Evolutionary conservation across 495 filamentous ascomycete genomes (phyloP), one percentile per base, ranked within the genome.

Genomic region (Talaromyces wortmannii): DNA sequence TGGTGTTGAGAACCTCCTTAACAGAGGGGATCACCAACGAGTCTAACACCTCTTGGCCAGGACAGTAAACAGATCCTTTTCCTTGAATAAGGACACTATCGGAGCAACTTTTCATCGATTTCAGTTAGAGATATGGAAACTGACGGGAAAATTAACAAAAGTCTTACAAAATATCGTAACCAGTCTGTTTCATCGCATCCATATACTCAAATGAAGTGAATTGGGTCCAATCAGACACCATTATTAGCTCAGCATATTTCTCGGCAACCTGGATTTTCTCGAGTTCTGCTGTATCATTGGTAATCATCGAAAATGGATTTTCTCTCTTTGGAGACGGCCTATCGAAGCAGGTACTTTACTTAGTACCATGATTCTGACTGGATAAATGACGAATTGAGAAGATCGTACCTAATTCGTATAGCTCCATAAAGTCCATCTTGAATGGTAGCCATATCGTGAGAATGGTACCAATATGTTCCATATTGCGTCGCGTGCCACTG

Each of bases 191-290:
- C 52, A 53, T 45, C 11, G 60, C 66, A 11, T 57, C 42, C 69
- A 67, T 75, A 15, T 75, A 60, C 50, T 82, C 67, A 17, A 72
- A 60, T 0, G 80, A 80, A 0, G 76, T 80, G 36, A 75, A 64
- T 45, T 78, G 69, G 18, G 70, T 74, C 76, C 77, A 83, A 55
- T 86, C 83, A 4, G 79, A 77, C 6, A 85, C 53, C 43, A 84
- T 30, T 1, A 84, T 55, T 0, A 76, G 76, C 12, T 67, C 55
- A 4, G 76, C 71, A 23, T 71, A 64, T 0, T 55, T 48, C 50
- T 76, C 79, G 6, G 81, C 81, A 0, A 63, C 46, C 7, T 66
- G 53, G 56, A 86, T 78, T 0, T 75, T 74, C 2, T 60, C 48
- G 2, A 83, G 55, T 11, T 74, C 64, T 6, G 55, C 52, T 3